These are phyloP conservation scores for Marchantia paleacea DNA, from an alignment of 225 moss, liverwort and hornwort genomes.

Conservation along the genomic window DNA sequence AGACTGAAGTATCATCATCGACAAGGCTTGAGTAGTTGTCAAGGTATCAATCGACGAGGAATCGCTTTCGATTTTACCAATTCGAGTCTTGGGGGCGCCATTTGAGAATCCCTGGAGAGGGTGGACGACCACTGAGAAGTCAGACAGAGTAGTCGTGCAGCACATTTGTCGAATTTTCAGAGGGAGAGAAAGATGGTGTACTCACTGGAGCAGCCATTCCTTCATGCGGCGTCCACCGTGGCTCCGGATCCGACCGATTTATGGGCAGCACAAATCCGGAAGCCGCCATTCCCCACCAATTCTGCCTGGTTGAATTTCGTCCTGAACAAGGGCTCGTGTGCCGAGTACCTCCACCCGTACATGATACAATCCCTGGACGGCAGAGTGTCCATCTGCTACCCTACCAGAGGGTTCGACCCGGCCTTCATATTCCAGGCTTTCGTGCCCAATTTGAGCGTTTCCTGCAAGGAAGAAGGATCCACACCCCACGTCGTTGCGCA, in stretches of 20 bases:
- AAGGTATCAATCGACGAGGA: no score
- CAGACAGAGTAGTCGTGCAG: neutral
- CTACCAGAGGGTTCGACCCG: constrained; percentile 43
- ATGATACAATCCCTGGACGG: constrained; percentile 56
- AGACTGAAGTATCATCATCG: neutral
- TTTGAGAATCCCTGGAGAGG: no score
- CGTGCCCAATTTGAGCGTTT: constrained; percentile 57
- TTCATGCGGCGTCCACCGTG: constrained; percentile 43
- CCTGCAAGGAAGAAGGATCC: constrained; percentile 38
- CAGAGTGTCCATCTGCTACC: constrained; percentile 56
- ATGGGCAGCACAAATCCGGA: constrained; percentile 51
- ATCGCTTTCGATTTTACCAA: no score
- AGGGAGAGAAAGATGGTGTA: constrained; percentile 12
- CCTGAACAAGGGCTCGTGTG: constrained; percentile 68
- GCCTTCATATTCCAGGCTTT: constrained; percentile 67
- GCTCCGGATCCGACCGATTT: constrained; percentile 56
- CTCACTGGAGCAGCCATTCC: constrained; percentile 57
- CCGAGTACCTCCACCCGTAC: constrained; percentile 88
- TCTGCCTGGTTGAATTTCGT: constrained; percentile 83
- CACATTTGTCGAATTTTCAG: neutral
- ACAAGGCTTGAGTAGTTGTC: no score
- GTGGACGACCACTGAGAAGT: no score
- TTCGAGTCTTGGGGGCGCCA: no score
- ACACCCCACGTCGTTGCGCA: constrained; percentile 47
- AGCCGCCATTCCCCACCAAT: constrained; percentile 73